Base-by-base conservation (phyloP, 306 rosid genomes). In the Lathyrus oleraceus region DNA sequence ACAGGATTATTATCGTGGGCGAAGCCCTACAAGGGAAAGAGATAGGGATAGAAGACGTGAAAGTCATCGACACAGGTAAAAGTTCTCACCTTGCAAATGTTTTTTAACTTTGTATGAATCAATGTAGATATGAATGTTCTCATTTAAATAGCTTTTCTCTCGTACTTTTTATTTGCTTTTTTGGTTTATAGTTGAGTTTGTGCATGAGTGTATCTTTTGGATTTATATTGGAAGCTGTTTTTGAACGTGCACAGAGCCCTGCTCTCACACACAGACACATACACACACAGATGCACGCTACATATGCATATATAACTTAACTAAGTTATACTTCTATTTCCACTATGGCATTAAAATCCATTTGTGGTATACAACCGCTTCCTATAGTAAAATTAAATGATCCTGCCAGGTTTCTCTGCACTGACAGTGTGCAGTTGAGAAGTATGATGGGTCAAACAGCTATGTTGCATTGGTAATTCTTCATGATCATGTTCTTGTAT, bases 351-450 rank as follows among this genome's bases (percentile, higher is more conserved):
- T 89, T 77, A 81, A 62, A 77, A 85, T 92, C 96, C 91, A 74
- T 58, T 43, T 76, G 87, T 83, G 86, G 91, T 68, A 65, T 70
- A 20, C 78, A 49, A 77, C 70, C 66, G 93, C 96, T 91, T 95
- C 99, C 99, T 81, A 95, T 30, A 89, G 65, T 83, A 78, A 86
- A 63, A 8, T 65, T 54, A 12, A 17, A 14, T 76, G 96, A 85
- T 79, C 95, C 95, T 91, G 92, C 92, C 96, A 95, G 99, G 99
- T 95, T 91, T 91, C 97, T 89, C 90, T 95, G 97, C 81, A 95
- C 87, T 91, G 99, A 74, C 97, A 95, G 97, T 91, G 99, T 91
- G 85, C 99, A 87, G 99, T 36, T 36, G 99, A 91, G 99, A 95
- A 95, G 97, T 95, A 95, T 91, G 97, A 95, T 91, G 96, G 95